These are phyloP conservation scores for Ulota crispa DNA, from an alignment of 225 moss, liverwort and hornwort species.

Conservation along the genomic window DNA sequence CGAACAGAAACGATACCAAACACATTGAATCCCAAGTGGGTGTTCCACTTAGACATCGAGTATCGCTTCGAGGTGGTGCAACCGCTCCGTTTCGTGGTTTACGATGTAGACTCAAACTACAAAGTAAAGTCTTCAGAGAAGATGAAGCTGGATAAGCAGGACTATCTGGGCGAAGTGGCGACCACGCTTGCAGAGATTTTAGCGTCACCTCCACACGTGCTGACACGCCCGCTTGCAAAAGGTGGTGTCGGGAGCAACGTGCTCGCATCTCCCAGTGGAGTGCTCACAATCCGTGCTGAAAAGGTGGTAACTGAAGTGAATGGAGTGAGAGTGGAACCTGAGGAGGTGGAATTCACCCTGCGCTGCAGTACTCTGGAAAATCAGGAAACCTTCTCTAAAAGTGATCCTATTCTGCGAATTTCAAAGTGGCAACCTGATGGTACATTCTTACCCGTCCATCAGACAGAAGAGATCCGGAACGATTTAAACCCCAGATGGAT, in stretches of 20 bases:
- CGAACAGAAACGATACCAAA: conserved; percentile 48
- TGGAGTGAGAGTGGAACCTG: conserved; percentile 19
- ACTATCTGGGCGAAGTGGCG: conserved; percentile 41
- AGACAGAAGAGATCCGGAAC: conserved; percentile 68
- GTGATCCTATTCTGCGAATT: conserved; percentile 68
- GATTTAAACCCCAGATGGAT: conserved; percentile 72
- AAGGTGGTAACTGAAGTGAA: conserved; percentile 32
- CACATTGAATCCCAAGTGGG: conserved; percentile 43
- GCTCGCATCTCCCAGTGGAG: conserved; percentile 8
- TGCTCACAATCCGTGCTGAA: conserved; percentile 45
- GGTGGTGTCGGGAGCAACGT: background rate
- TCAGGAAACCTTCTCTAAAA: conserved; percentile 42
- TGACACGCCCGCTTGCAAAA: conserved; percentile 20
- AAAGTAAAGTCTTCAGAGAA: conserved; percentile 25
- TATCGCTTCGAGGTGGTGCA: conserved; percentile 50
- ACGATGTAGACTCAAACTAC: conserved; percentile 51
- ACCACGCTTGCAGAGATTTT: conserved; percentile 36
- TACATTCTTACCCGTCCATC: conserved; percentile 56
- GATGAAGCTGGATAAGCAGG: conserved; percentile 50
- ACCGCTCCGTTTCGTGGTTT: conserved; percentile 32
- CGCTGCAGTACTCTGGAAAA: conserved; percentile 34
- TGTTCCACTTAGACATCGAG: conserved; percentile 23
- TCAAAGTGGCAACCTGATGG: conserved; percentile 66
- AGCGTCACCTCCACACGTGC: conserved; percentile 36
- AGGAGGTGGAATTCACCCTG: conserved; percentile 25